Percentiles rank a stretch among this genome's conserved stretches.
phyloP scores from a whole-genome alignment of 257 asterid genomes.

The Solanum ossicruentum region DNA sequence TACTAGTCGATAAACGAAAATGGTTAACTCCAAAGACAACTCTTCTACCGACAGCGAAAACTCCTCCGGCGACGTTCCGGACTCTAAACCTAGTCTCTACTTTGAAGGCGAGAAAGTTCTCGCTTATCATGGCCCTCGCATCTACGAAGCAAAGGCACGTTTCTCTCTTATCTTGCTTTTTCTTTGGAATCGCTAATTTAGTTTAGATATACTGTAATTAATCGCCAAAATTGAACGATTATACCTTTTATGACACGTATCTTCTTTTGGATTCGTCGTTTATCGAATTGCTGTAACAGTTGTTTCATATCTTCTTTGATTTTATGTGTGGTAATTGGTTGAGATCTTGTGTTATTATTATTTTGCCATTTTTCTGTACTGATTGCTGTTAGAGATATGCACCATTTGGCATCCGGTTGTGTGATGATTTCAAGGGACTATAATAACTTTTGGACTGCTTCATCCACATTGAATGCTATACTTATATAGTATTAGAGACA shows the following conservation, averaged over 20 bases:
- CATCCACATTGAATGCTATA: background rate
- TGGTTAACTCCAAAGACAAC: slow-evolving; percentile 44
- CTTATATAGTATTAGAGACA: background rate
- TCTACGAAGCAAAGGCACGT: slow-evolving; percentile 58
- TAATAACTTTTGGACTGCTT: background rate
- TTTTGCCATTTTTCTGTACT: background rate
- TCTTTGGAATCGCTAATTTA: background rate
- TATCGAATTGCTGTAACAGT: background rate
- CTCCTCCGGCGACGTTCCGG: slow-evolving; percentile 63
- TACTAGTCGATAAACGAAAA: background rate
- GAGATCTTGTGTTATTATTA: background rate
- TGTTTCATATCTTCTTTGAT: background rate
- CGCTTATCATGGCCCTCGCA: slow-evolving; percentile 84
- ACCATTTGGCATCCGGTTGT: background rate
- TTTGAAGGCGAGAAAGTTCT: slow-evolving; percentile 85
- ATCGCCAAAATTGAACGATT: background rate
- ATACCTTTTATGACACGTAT: background rate
- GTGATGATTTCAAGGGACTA: background rate
- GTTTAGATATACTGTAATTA: background rate
- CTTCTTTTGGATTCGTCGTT: background rate
- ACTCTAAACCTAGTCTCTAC: slow-evolving; percentile 35
- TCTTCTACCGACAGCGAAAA: slow-evolving; percentile 57
- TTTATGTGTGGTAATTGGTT: background rate
- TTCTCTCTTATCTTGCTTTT: background rate
- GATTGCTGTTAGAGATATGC: background rate